Conservation (phyloP, 768 basidiomycete species). For the Tephrocybe sp. region DNA sequence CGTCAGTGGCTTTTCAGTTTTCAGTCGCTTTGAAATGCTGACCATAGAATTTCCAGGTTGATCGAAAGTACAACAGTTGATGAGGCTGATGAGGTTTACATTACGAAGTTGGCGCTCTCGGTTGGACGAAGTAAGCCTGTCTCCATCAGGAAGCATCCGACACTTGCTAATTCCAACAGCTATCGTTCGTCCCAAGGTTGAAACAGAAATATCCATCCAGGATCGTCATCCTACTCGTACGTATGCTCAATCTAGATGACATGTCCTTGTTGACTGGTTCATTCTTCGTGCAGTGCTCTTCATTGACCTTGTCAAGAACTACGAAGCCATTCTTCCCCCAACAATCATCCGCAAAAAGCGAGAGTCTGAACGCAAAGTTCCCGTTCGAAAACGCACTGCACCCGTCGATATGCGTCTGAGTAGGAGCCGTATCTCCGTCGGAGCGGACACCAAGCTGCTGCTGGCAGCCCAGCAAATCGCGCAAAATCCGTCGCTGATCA, state of each 20-base stretch:
- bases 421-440: constrained; percentile 71
- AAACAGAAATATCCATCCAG: constrained; percentile 85
- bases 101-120: constrained; percentile 85
- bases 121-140: constrained; percentile 74
- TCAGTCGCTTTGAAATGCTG: background rate
- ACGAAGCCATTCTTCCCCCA: constrained; percentile 72
- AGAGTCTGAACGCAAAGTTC: constrained; percentile 84
- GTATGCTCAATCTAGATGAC: constrained; percentile 20
- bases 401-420: constrained; percentile 88
- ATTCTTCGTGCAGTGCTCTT: constrained; percentile 59
- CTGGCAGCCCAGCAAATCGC: constrained; percentile 69
- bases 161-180: constrained; percentile 39
- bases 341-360: constrained; percentile 84
- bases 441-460: constrained; percentile 67
- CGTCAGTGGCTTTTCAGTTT: constrained; percentile 40
- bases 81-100: constrained; percentile 77
- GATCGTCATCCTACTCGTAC: constrained; percentile 83
- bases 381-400: constrained; percentile 82
- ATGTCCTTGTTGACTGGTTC: background rate
- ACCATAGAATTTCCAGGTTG: constrained; percentile 44
- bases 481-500: constrained; percentile 47
- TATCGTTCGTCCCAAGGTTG: constrained; percentile 78
- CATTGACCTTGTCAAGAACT: constrained; percentile 80
- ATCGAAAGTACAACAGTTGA: constrained; percentile 68
- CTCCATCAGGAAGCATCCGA: background rate